phyloP scores from a whole-genome alignment of 208 protist genomes.

The Leishmania turanica region DNA sequence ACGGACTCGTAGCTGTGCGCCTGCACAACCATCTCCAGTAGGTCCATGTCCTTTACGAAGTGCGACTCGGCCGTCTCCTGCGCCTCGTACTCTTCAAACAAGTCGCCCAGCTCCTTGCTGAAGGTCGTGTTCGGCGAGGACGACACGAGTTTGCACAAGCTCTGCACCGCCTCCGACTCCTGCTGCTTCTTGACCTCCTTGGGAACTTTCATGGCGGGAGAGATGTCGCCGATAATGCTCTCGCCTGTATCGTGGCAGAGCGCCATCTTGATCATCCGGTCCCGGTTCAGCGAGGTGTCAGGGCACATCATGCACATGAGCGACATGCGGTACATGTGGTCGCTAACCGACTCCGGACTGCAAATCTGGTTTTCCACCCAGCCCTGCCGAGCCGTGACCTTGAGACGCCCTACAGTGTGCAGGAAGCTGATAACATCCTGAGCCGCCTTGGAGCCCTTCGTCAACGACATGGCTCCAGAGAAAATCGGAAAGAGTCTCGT shows the following conservation, averaged over 20 bases:
- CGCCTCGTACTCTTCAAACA: slow-evolving; percentile 91
- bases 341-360: slow-evolving; percentile 80
- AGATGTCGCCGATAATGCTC: slow-evolving; percentile 91
- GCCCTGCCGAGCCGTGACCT: slow-evolving; percentile 85
- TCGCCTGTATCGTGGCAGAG: slow-evolving; percentile 90
- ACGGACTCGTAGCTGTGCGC: slow-evolving; percentile 83
- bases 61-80: slow-evolving; percentile 77
- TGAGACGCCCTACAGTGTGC: slow-evolving; percentile 77
- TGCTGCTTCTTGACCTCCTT: slow-evolving; percentile 78
- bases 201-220: slow-evolving; percentile 78
- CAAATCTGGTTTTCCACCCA: slow-evolving; percentile 87
- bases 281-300: slow-evolving; percentile 65
- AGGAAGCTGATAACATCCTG: slow-evolving; percentile 69
- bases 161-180: slow-evolving; percentile 68
- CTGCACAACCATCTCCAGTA: slow-evolving; percentile 93
- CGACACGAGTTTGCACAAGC: slow-evolving; percentile 49
- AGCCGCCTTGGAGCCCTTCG: slow-evolving; percentile 24
- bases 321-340: slow-evolving; percentile 94
- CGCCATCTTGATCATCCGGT: slow-evolving; percentile 86
- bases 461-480: slow-evolving; percentile 22
- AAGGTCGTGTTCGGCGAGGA: slow-evolving; percentile 39
- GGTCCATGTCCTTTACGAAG: slow-evolving; percentile 93
- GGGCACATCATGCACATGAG: slow-evolving; percentile 93
- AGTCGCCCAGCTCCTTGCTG: slow-evolving; percentile 52
- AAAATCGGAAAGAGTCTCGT: neutral